Evolutionary conservation across 345 rosid genomes (phyloP), one percentile per base, ranked within the genome.

Genomic region (Linum lewisii): DNA sequence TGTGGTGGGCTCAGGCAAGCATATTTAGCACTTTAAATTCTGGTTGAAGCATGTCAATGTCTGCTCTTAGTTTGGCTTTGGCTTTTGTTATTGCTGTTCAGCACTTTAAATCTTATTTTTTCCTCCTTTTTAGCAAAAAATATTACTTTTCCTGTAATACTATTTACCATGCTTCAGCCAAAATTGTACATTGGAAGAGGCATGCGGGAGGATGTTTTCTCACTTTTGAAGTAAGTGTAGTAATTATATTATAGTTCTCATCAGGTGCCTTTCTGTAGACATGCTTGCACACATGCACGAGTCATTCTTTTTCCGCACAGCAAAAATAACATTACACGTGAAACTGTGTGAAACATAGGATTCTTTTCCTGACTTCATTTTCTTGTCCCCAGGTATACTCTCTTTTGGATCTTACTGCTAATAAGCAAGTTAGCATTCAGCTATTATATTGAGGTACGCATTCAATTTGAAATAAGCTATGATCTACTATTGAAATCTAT

Each of bases 1-100:
- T 90, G 90, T 93, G 99, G 99, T 93, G 99, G 97, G 85, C 99
- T 63, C 99, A 89, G 90, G 99, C 69, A 83, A 79, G 86, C 67
- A 67, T 73, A 23, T 58, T 44, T 55, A 19, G 26, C 25, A 32
- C 20, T 15, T 24, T 29, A 45, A 56, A 26, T 29, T 49, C 13
- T 36, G 24, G 15, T 9, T 56, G 20, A 14, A 62, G n/a, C 60
- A 23, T 44, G 13, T 37, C 14, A 36, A 34, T 49, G 29, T 25
- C 44, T 26, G 32, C 6, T 42, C n/a, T 45, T 7, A 51, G n/a
- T 49, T 49, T 49, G 15, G 7, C 16, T 49, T 26, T 23, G 36
- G 3, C 60, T 58, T 52, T 24, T 65, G 26, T 47, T 20, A 55
- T 19, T 45, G 18, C 29, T 20, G 44, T 19, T 13, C 32, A 24